Evolutionary conservation across 345 rosid genomes (phyloP).

Genomic region (Rhizophora mangle): DNA sequence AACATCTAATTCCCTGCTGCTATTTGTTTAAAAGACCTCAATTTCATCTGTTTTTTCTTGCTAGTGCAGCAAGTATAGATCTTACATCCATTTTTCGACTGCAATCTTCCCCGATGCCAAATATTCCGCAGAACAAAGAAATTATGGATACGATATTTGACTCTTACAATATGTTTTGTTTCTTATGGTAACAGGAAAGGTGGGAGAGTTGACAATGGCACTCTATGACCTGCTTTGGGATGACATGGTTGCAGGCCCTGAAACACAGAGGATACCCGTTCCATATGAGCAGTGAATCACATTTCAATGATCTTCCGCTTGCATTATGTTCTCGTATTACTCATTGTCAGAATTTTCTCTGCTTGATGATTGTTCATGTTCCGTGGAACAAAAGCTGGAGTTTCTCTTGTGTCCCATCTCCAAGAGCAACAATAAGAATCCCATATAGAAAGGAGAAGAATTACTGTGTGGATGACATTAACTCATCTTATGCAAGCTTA

Average conservation of each 20-base stretch:
- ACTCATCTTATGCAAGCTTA: no score
- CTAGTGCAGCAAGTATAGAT: neutral
- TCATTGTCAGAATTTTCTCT: neutral
- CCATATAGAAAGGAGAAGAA: no score
- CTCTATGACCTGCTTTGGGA: constrained; percentile 65
- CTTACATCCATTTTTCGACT: no score
- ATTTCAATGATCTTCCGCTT: neutral
- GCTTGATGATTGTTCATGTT: neutral
- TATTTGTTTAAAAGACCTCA: neutral
- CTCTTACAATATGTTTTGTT: constrained; percentile 2
- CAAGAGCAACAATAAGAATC: no score
- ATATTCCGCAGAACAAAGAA: neutral
- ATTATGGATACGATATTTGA: neutral
- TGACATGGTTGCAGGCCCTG: constrained; percentile 61
- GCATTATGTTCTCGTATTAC: neutral
- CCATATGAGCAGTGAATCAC: constrained; percentile 27
- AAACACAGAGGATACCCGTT: constrained; percentile 40
- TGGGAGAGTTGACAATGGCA: constrained; percentile 63
- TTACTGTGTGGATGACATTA: no score
- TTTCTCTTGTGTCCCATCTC: neutral
- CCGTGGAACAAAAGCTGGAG: constrained; percentile 11
- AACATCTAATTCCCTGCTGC: constrained; percentile 9
- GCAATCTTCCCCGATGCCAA: no score
- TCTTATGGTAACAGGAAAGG: constrained; percentile 42
- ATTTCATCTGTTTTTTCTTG: neutral